Conservation (phyloP, 179 eudicot species). For the Silene noctiflora region DNA sequence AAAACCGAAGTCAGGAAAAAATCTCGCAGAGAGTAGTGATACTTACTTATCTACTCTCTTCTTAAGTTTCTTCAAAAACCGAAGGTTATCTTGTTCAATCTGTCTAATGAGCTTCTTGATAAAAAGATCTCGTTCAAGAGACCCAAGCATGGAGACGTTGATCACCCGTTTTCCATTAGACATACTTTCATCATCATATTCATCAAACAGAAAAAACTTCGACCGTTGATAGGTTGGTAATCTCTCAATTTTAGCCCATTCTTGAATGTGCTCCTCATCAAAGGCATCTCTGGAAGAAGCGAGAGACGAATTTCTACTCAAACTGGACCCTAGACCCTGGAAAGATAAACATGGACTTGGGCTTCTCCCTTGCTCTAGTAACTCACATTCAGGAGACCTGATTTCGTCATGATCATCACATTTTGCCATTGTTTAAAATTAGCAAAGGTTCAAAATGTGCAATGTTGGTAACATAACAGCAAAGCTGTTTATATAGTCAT, state of each 20-base stretch:
- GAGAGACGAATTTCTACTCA: conserved; percentile 32
- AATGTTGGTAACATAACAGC: neutral
- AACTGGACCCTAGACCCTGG: conserved; percentile 34
- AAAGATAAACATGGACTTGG: conserved; percentile 38
- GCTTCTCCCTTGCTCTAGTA: conserved; percentile 49
- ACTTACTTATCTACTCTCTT: conserved; percentile 61
- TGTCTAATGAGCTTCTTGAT: conserved; percentile 67
- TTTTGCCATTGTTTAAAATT: conserved; percentile 41
- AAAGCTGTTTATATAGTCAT: neutral
- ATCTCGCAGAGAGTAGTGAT: neutral
- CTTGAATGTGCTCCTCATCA: conserved; percentile 33
- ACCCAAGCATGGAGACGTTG: conserved; percentile 59
- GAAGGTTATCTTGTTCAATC: conserved; percentile 66
- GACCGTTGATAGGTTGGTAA: conserved; percentile 45
- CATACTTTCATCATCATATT: conserved; percentile 27
- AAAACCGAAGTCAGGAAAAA: neutral
- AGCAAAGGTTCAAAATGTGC: conserved; percentile 17
- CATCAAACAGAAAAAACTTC: conserved; percentile 49
- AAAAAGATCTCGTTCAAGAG: conserved; percentile 51
- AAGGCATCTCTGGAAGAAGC: conserved; percentile 28
- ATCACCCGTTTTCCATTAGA: conserved; percentile 49
- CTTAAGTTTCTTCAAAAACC: conserved; percentile 58
- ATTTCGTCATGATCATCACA: conserved; percentile 38
- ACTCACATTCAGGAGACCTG: conserved; percentile 40
- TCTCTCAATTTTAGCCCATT: conserved; percentile 46